These are phyloP conservation scores for Aspergillus aculeatinus DNA, from an alignment of 2,329 filamentous ascomycete genomes.

Conservation along the genomic window DNA sequence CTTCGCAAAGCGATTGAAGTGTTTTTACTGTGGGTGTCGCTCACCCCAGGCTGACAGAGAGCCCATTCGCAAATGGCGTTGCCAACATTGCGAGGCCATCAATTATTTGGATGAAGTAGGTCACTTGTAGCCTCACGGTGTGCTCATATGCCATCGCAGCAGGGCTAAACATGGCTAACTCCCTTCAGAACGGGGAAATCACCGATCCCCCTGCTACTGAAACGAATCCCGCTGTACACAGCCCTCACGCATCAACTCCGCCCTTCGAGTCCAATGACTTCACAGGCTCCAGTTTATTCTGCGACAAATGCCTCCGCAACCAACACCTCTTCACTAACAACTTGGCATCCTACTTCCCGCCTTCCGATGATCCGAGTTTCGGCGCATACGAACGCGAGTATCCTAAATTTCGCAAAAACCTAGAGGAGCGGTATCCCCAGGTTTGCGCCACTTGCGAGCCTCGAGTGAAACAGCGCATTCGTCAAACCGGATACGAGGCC, in stretches of 20 bases:
- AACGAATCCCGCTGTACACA: conserved; percentile 43
- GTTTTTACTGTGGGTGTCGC: conserved; percentile 80
- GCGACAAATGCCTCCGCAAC: conserved; percentile 80
- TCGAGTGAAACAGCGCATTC: conserved; percentile 67
- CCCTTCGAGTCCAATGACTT: conserved; percentile 32
- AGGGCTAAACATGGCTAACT: neutral
- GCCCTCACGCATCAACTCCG: conserved; percentile 49
- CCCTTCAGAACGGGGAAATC: conserved; percentile 73
- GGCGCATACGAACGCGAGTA: conserved; percentile 66
- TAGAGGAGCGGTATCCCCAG: conserved; percentile 84
- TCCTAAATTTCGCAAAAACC: conserved; percentile 65
- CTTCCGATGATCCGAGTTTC: conserved; percentile 66
- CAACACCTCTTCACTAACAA: conserved; percentile 76
- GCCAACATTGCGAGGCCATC: conserved; percentile 75
- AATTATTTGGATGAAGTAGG: conserved; percentile 86
- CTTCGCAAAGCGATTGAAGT: conserved; percentile 56
- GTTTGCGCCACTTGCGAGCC: conserved; percentile 80
- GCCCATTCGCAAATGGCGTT: conserved; percentile 65
- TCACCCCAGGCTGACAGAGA: conserved; percentile 62
- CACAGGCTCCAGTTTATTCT: conserved; percentile 56
- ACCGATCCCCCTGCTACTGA: conserved; percentile 75
- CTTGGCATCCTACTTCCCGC: conserved; percentile 75
- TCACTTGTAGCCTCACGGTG: conserved; percentile 9
- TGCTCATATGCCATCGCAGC: conserved; percentile 12
- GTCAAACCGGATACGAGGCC: conserved; percentile 72